Evolutionary conservation across 768 basidiomycete genomes (phyloP).

Genomic region (Termitomyces sp.): DNA sequence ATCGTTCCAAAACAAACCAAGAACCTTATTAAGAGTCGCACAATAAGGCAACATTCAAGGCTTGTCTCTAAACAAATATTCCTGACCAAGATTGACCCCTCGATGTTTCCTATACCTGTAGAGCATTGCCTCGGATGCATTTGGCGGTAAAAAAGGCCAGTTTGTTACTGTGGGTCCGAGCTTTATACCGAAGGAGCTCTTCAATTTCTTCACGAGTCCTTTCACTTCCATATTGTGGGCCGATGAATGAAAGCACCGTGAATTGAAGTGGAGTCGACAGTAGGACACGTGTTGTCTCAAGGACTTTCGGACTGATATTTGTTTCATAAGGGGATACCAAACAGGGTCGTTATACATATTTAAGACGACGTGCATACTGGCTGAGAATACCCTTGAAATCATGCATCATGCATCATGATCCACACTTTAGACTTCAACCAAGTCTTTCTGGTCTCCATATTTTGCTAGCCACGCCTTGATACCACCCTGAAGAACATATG

Average conservation of each 20-base stretch:
- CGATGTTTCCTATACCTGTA: conserved; percentile 66
- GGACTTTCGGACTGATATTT: neutral
- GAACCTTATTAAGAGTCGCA: conserved; percentile 38
- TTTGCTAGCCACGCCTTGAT: conserved; percentile 34
- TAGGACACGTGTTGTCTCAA: neutral
- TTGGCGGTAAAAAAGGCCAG: neutral
- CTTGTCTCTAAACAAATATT: neutral
- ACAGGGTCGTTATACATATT: too few relatives aligned
- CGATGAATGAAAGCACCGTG: neutral
- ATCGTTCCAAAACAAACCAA: conserved; percentile 77
- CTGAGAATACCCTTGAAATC: too few relatives aligned
- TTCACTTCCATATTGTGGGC: neutral
- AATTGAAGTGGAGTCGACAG: neutral
- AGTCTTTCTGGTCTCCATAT: conserved; percentile 24
- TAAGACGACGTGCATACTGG: too few relatives aligned
- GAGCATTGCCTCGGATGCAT: conserved; percentile 3
- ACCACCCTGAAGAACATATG: conserved; percentile 39
- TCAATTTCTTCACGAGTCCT: conserved; percentile 2
- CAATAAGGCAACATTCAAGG: neutral
- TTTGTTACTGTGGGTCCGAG: neutral
- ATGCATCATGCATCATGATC: neutral
- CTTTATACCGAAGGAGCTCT: neutral
- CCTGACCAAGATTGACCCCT: conserved; percentile 78
- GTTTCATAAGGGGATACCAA: neutral
- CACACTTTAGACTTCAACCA: conserved; percentile 20